phyloP scores from a whole-genome alignment of 805 yeast genomes.

The Torulaspora quercuum region DNA sequence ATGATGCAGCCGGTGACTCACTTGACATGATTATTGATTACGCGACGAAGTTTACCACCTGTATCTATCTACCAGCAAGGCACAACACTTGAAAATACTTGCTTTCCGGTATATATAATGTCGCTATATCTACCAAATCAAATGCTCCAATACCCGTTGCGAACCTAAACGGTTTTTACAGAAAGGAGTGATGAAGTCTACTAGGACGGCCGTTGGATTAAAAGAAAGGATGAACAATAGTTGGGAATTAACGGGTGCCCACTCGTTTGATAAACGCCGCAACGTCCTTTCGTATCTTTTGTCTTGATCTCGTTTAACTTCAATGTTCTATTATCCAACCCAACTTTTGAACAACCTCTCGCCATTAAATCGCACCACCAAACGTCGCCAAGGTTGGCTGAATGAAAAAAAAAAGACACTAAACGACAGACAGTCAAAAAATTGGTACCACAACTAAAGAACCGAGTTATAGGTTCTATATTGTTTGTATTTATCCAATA shows the following conservation, averaged over 20 bases:
- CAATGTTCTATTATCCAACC: not conserved
- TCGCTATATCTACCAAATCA: constrained; percentile 1
- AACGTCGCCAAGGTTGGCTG: constrained; percentile 7
- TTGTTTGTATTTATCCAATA: too few relatives aligned
- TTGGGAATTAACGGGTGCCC: constrained; percentile 7
- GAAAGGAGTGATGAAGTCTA: not conserved
- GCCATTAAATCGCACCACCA: constrained; percentile 8
- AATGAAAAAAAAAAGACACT: too few relatives aligned
- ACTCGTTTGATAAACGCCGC: constrained; percentile 4
- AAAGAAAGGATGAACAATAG: not conserved
- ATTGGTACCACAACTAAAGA: too few relatives aligned
- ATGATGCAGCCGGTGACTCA: constrained; percentile 8
- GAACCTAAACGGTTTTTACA: constrained; percentile 1
- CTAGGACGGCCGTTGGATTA: constrained; percentile 4
- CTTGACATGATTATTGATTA: constrained; percentile 11
- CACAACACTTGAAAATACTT: too few relatives aligned
- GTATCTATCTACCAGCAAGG: too few relatives aligned
- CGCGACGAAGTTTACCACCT: not conserved
- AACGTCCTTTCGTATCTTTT: constrained; percentile 1
- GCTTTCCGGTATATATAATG: not conserved
- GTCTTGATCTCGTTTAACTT: constrained; percentile 1
- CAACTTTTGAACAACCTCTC: constrained; percentile 1
- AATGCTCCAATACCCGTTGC: not conserved
- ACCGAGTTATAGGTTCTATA: too few relatives aligned
- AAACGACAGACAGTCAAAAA: constrained; percentile 5